Evolutionary conservation across 139 green algal genomes (phyloP), one percentile per base, ranked within the genome.

Genomic region (Chlamydomonas schloesseri): DNA sequence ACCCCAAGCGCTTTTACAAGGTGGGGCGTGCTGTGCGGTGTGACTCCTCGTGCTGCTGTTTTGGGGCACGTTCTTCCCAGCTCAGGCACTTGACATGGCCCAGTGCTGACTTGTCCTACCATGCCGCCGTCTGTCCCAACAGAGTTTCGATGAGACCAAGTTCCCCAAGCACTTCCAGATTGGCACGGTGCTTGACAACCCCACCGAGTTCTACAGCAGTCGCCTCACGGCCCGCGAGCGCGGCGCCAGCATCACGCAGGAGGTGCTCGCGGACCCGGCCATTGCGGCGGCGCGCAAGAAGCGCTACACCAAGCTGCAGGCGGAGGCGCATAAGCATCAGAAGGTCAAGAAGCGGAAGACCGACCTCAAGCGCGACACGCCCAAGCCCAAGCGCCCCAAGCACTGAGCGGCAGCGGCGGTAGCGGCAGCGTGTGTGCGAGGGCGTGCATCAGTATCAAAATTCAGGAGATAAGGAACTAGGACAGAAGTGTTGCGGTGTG

Each of bases 1-100:
- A 98, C 87, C 93, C 96, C 69, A 98, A 98, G 92, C 93, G 96
- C 60, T 97, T 98, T 88, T 98, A 98, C 93, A 96, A 96, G 87
- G 82, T 74, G 42, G 77, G 1, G n/a, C 60, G 2, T 64, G 55
- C 5, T 26, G 55, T 64, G 55, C 18, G 55, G 6, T n/a, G 53
- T 15, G 14, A 15, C 53, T 13, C 60, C 23, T 67, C 28, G 20
- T 20, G 8, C 18, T 67, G n/a, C n/a, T n/a, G n/a, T n/a, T n/a
- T n/a, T n/a, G n/a, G n/a, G n/a, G n/a, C n/a, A n/a, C n/a, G n/a
- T n/a, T n/a, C n/a, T n/a, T n/a, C n/a, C n/a, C n/a, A n/a, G n/a
- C n/a, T n/a, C n/a, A n/a, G n/a, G n/a, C 42, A 50, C 42, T 8
- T 50, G 42, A 50, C 42, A 5, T 50, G n/a, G n/a, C n/a, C n/a